Base-by-base conservation (phyloP, 2,329 filamentous ascomycete genomes). In the Colletotrichum tropicicola region DNA sequence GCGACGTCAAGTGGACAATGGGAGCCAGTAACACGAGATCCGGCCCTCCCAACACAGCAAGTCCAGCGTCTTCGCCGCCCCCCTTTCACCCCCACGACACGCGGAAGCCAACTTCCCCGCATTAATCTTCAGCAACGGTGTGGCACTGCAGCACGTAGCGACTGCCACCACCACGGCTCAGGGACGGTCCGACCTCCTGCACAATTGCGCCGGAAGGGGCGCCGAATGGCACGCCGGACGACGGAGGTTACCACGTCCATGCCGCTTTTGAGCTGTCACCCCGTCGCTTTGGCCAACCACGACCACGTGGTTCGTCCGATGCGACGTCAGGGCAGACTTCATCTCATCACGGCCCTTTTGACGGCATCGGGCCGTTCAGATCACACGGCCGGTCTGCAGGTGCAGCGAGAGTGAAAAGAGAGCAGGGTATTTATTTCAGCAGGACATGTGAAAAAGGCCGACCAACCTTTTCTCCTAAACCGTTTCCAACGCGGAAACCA, bases 401-500 rank as follows among this genome's bases (percentile, higher is more conserved):
- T 65, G 48, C 13, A 27, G 6, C 3, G 17, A 10, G 15, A 13
- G 41, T 45, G n/a, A 48, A 59, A 48, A 48, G 23, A 59, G 62
- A 62, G 62, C 44, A 61, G 62, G 57, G 62, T 65, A 65, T 65
- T 63, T 51, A 37, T 45, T 55, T 27, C 43, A 52, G 39, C 41
- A 32, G 30, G 32, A 30, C 23, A 19, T 45, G 43, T 47, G 9
- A 19, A 21, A 25, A 52, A 30, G 44, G 39, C 21, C 43, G 12
- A 49, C 32, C 43, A n/a, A 9, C 37, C 28, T 45, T 56, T 27
- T 23, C 21, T 56, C 28, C 41, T 47, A 37, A n/a, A 27, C 30
- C 58, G 41, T 23, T 21, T 28, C 61, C 28, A 65, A 28, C 10
- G 43, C 23, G 35, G 62, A 55, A 28, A 62, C 35, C 32, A 10